Percentiles rank a stretch among this genome's conserved stretches.
Conservation (phyloP, 164 flowering plant genomes). For the Protea cynaroides region DNA sequence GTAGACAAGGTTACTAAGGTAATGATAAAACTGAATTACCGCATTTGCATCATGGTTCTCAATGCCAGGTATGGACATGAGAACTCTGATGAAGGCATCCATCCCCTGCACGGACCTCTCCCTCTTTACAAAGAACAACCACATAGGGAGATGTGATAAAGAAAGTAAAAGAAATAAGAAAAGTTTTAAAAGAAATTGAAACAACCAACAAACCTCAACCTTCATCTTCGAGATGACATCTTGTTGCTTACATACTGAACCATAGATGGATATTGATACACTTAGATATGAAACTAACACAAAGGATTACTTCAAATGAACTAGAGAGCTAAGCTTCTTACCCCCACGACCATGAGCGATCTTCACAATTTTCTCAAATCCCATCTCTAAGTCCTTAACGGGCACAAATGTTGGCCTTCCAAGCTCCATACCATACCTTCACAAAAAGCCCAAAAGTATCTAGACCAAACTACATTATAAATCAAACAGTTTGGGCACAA, state of each 20-base stretch:
- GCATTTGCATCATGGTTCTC: slow-evolving; percentile 79
- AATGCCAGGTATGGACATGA: slow-evolving; percentile 75
- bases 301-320: background rate
- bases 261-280: background rate
- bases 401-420: slow-evolving; percentile 83
- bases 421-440: slow-evolving; percentile 66
- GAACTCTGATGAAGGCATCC: slow-evolving; percentile 57
- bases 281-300: slow-evolving; percentile 4
- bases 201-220: slow-evolving; percentile 55
- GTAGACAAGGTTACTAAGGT: background rate
- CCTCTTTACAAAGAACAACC: slow-evolving; percentile 40
- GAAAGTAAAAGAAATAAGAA: background rate
- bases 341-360: slow-evolving; percentile 88
- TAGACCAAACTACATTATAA: background rate
- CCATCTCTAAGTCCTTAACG: slow-evolving; percentile 83
- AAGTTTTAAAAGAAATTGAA: too few species aligned
- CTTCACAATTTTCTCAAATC: slow-evolving; percentile 89
- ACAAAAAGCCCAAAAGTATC: slow-evolving; percentile 13
- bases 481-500: background rate
- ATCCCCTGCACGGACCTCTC: slow-evolving; percentile 56
- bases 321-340: slow-evolving; percentile 16
- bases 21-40: slow-evolving; percentile 35
- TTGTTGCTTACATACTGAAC: slow-evolving; percentile 68
- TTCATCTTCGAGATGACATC: slow-evolving; percentile 56
- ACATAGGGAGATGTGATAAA: slow-evolving; percentile 2